Evolutionary conservation across 2,329 filamentous ascomycete species (phyloP).

Genomic region (Pestalotiopsis sp.): DNA sequence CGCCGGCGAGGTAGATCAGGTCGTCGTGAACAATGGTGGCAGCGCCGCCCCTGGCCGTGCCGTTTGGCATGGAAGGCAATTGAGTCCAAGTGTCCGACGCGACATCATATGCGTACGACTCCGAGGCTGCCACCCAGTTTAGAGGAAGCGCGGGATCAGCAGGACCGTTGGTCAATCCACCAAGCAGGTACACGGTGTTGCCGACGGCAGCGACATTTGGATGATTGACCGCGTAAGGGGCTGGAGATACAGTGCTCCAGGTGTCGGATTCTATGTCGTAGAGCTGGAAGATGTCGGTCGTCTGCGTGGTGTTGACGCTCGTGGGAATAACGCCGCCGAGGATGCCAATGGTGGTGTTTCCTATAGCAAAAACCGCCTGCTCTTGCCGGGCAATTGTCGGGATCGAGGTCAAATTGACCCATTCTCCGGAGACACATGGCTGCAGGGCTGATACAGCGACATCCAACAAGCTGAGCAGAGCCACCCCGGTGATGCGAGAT

Average conservation of each 20-base stretch:
- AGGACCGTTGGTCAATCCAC: slow-evolving; percentile 15
- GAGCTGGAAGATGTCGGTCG: background rate
- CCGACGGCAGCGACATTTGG: slow-evolving; percentile 37
- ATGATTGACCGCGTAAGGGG: slow-evolving; percentile 36
- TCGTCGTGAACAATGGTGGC: slow-evolving; percentile 31
- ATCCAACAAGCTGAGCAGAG: too few relatives aligned
- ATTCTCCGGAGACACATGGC: background rate
- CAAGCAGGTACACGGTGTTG: slow-evolving; percentile 41
- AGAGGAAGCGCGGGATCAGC: slow-evolving; percentile 29
- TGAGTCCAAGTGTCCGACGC: slow-evolving; percentile 27
- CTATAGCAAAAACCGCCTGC: background rate
- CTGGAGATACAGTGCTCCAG: slow-evolving; percentile 27
- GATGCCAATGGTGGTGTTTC: background rate
- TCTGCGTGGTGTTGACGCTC: background rate
- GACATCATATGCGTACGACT: slow-evolving; percentile 34
- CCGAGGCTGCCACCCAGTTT: slow-evolving; percentile 6
- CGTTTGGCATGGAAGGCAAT: slow-evolving; percentile 28
- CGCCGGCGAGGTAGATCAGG: slow-evolving; percentile 40
- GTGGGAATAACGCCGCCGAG: background rate
- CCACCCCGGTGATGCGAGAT: too few relatives aligned
- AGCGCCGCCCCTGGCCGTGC: slow-evolving; percentile 32
- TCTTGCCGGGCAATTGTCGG: background rate
- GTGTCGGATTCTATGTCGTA: slow-evolving; percentile 17
- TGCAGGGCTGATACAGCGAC: too few relatives aligned
- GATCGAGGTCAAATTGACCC: background rate